phyloP scores from a whole-genome alignment of 202 grass and related monocot species.

The Dendrocalamus latiflorus region DNA sequence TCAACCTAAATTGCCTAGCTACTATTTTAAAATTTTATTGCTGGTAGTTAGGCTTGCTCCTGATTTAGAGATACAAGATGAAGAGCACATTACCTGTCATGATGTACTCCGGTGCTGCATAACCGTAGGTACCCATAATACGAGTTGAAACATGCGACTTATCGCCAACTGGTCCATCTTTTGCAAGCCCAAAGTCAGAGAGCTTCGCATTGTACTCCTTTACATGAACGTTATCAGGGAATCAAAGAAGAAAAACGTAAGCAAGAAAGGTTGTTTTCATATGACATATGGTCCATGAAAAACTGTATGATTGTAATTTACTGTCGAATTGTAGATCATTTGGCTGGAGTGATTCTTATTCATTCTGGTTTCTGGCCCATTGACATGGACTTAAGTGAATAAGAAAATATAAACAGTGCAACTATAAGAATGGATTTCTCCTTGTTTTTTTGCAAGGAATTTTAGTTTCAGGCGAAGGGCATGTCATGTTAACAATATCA shows the following conservation, averaged over 20 bases:
- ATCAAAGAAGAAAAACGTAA: slow-evolving; percentile 10
- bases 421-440: not conserved
- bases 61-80: not conserved
- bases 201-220: slow-evolving; percentile 85
- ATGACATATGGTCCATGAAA: too few relatives aligned
- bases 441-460: not conserved
- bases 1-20: not conserved
- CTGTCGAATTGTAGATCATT: too few relatives aligned
- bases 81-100: slow-evolving; percentile 66
- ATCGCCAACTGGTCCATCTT: slow-evolving; percentile 81
- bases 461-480: not conserved
- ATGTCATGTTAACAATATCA: not conserved
- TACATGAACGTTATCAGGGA: not conserved
- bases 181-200: slow-evolving; percentile 97
- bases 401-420: not conserved
- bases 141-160: slow-evolving; percentile 87
- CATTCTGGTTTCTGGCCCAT: too few relatives aligned
- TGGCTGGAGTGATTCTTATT: too few relatives aligned
- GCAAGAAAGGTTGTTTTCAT: not conserved
- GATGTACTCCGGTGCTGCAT: slow-evolving; percentile 95
- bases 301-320: too few relatives aligned
- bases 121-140: slow-evolving; percentile 92
- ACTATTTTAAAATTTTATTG: not conserved
- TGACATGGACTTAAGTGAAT: too few relatives aligned
- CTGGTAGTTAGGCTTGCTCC: not conserved